Percentiles rank a stretch among this genome's conserved stretches.
These are phyloP conservation scores for Aphanomyces euteiches DNA, from an alignment of 352 stramenopile genomes.

Conservation along the genomic window DNA sequence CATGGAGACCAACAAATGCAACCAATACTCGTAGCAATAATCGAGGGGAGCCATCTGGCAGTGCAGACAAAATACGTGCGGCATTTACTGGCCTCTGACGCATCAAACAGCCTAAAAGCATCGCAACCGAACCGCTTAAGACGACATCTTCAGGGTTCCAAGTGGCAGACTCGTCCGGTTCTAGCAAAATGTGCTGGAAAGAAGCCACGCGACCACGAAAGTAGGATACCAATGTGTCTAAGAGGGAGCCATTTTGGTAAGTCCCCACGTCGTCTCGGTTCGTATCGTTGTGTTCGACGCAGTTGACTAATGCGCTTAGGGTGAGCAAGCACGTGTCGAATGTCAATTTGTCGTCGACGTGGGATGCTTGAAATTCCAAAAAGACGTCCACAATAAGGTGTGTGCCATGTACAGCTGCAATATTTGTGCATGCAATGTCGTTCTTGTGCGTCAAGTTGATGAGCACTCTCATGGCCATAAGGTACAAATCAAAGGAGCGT, in stretches of 20 bases:
- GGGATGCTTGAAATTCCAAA: slow-evolving; percentile 32
- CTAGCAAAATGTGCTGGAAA: slow-evolving; percentile 22
- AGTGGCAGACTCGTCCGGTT: slow-evolving; percentile 27
- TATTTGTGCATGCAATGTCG: slow-evolving; percentile 40
- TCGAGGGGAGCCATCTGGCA: slow-evolving; percentile 47
- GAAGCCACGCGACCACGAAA: background rate
- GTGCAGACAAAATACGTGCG: slow-evolving; percentile 36
- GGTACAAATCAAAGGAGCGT: slow-evolving; percentile 32
- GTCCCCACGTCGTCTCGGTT: slow-evolving; percentile 45
- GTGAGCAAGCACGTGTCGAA: slow-evolving; percentile 60
- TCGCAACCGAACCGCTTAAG: slow-evolving; percentile 56
- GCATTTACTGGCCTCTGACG: slow-evolving; percentile 43
- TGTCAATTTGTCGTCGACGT: slow-evolving; percentile 42
- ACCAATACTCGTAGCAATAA: slow-evolving; percentile 53
- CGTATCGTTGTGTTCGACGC: slow-evolving; percentile 51
- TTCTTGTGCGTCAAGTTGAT: slow-evolving; percentile 83
- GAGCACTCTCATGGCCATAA: slow-evolving; percentile 46
- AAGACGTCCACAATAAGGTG: slow-evolving; percentile 42
- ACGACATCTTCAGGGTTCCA: slow-evolving; percentile 74
- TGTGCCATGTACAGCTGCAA: slow-evolving; percentile 44
- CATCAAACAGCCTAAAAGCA: slow-evolving; percentile 75
- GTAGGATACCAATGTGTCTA: slow-evolving; percentile 1
- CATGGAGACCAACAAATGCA: slow-evolving; percentile 69
- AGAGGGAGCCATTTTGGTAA: background rate
- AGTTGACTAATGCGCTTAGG: slow-evolving; percentile 69